Evolutionary conservation across 2,329 filamentous ascomycete genomes (phyloP).

Genomic region (Akanthomyces lecanii): DNA sequence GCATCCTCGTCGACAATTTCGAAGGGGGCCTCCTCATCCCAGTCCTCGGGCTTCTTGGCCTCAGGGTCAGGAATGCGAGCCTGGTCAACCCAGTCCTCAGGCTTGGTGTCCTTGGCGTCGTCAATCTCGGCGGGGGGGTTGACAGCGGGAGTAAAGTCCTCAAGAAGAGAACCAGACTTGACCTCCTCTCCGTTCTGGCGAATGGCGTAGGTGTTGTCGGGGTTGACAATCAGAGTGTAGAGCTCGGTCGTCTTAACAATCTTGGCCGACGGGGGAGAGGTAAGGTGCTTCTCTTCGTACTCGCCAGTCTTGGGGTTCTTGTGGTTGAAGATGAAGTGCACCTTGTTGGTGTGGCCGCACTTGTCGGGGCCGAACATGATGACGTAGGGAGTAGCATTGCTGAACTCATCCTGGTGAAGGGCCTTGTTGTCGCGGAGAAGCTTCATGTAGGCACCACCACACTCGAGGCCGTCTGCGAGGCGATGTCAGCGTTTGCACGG

Average conservation of each 20-base stretch:
- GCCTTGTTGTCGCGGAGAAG: conserved; percentile 96
- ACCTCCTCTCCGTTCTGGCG: conserved; percentile 84
- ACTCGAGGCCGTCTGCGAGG: conserved; percentile 78
- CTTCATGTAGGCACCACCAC: conserved; percentile 98
- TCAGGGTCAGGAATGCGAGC: conserved; percentile 87
- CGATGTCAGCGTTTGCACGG: conserved; percentile 5
- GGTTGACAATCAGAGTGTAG: conserved; percentile 94
- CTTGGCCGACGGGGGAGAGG: conserved; percentile 74
- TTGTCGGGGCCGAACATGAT: conserved; percentile 99
- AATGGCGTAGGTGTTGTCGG: conserved; percentile 92
- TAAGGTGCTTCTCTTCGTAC: conserved; percentile 99
- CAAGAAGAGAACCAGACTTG: conserved; percentile 86
- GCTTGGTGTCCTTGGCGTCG: conserved; percentile 89
- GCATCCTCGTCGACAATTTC: conserved; percentile 95
- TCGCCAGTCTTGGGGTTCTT: conserved; percentile 99
- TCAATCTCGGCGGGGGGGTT: conserved; percentile 95
- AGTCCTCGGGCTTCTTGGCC: conserved; percentile 94
- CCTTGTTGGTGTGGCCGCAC: conserved; percentile 98
- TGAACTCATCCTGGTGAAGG: conserved; percentile 96
- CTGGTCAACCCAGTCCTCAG: conserved; percentile 92
- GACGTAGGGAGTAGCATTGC: conserved; percentile 93
- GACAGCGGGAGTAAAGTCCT: conserved; percentile 90
- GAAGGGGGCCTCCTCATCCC: conserved; percentile 96
- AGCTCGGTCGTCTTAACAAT: conserved; percentile 90
- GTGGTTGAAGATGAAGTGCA: conserved; percentile 98